Percentiles rank a stretch among this genome's conserved stretches.
Evolutionary conservation across 352 stramenopile genomes (phyloP).

Genomic region (Globisporangium splendens): DNA sequence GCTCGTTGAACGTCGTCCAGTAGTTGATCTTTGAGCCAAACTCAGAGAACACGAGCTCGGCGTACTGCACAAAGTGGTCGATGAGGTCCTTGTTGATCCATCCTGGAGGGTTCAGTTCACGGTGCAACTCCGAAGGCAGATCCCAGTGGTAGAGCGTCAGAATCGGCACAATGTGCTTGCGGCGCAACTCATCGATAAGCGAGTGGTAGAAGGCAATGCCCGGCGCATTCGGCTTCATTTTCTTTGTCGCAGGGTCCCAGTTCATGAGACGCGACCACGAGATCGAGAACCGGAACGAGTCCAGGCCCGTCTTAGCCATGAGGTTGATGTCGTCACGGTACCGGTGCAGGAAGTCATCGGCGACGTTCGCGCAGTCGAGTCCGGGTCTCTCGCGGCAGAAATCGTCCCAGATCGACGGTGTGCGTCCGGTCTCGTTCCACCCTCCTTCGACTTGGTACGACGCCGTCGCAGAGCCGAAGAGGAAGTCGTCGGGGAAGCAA

Average conservation of each 20-base stretch:
- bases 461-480: conserved; percentile 88
- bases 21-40: conserved; percentile 91
- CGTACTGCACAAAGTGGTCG: conserved; percentile 86
- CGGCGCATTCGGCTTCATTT: conserved; percentile 61
- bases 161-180: conserved; percentile 74
- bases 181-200: conserved; percentile 78
- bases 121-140: conserved; percentile 85
- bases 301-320: conserved; percentile 82
- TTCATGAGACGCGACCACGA: conserved; percentile 89
- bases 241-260: conserved; percentile 37
- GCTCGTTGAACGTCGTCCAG: conserved; percentile 97
- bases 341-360: conserved; percentile 88
- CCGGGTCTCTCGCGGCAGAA: conserved; percentile 72
- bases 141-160: conserved; percentile 96
- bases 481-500: conserved; percentile 72
- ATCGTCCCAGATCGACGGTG: conserved; percentile 91
- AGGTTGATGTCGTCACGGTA: conserved; percentile 84
- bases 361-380: conserved; percentile 87
- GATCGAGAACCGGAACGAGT: conserved; percentile 90
- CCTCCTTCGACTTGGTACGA: conserved; percentile 95
- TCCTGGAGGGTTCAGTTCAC: conserved; percentile 59
- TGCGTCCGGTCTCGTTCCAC: conserved; percentile 72
- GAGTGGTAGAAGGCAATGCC: conserved; percentile 90
- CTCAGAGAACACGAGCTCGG: conserved; percentile 84
- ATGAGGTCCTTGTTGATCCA: conserved; percentile 60